Conservation (phyloP, 1,284 basidiomycete species). For the Melampsora americana region DNA sequence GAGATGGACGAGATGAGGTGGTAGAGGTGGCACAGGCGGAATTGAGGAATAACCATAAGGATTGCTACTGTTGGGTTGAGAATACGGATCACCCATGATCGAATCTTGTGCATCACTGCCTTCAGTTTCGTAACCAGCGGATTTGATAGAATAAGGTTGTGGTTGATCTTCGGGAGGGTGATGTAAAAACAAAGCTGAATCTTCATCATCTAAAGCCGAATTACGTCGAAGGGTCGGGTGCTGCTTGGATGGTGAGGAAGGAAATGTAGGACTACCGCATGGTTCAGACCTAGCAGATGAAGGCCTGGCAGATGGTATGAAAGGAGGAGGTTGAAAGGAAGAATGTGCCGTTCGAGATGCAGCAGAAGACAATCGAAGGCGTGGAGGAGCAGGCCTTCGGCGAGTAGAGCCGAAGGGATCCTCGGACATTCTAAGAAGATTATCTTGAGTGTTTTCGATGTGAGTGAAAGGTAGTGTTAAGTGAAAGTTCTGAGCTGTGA, state of each 20-base stretch:
- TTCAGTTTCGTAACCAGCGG: neutral
- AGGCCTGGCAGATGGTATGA: neutral
- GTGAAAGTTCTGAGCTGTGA: too few relatives aligned
- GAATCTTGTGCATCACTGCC: constrained; percentile 1
- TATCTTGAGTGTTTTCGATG: neutral
- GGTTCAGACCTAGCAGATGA: constrained; percentile 17
- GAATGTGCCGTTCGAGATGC: constrained; percentile 3
- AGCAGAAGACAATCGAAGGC: constrained; percentile 26
- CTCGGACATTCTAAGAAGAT: constrained; percentile 3
- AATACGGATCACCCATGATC: neutral
- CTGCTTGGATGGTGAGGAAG: neutral
- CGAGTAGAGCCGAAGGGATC: constrained; percentile 29
- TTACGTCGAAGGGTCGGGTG: neutral
- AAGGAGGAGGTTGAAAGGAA: neutral
- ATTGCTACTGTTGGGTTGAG: neutral
- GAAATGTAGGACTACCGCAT: neutral
- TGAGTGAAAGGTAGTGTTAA: too few relatives aligned
- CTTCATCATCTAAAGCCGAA: constrained; percentile 4
- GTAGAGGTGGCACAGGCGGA: constrained; percentile 41
- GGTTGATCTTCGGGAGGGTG: neutral
- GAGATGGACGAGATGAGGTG: constrained; percentile 38
- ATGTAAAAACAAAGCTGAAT: constrained; percentile 10
- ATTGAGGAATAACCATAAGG: constrained; percentile 20
- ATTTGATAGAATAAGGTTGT: neutral
- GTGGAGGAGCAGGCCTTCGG: constrained; percentile 25